Evolutionary conservation across 2,329 filamentous ascomycete genomes (phyloP).

Genomic region (Epichloe brachyelytri): DNA sequence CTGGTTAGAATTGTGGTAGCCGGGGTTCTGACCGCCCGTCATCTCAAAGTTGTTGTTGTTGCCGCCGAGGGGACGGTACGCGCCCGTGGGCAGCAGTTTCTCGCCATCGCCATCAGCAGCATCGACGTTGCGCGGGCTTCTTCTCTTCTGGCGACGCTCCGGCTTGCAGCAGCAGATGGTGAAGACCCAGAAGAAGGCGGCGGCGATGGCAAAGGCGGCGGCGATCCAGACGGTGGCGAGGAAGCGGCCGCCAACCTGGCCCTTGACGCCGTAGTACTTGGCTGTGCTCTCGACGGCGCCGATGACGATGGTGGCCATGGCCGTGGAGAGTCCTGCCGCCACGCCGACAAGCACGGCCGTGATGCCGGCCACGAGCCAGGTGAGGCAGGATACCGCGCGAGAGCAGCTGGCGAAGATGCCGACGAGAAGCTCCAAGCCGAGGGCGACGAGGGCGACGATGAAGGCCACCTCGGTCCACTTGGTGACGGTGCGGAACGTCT

Average conservation of each 20-base stretch:
- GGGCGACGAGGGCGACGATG: constrained; percentile 56
- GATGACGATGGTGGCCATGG: constrained; percentile 56
- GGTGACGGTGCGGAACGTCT: constrained; percentile 58
- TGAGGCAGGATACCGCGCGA: constrained; percentile 67
- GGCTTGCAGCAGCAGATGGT: constrained; percentile 81
- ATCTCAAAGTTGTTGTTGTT: constrained; percentile 21
- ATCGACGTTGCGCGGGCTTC: constrained; percentile 17
- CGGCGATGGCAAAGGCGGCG: constrained; percentile 61
- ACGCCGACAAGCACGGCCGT: constrained; percentile 41
- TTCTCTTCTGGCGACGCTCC: constrained; percentile 21
- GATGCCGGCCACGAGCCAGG: constrained; percentile 61
- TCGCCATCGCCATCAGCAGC: constrained; percentile 34
- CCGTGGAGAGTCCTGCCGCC: constrained; percentile 61
- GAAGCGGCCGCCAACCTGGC: constrained; percentile 54
- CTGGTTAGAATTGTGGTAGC: constrained; percentile 24
- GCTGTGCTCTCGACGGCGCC: constrained; percentile 39
- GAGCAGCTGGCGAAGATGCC: constrained; percentile 77
- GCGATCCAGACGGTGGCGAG: constrained; percentile 67
- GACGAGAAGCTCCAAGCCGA: constrained; percentile 59
- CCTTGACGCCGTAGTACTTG: constrained; percentile 57
- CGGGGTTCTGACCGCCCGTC: constrained; percentile 14
- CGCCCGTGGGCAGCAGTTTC: constrained; percentile 34
- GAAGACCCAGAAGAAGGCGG: constrained; percentile 81
- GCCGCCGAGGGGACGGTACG: constrained; percentile 21
- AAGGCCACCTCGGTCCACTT: constrained; percentile 80